Conservation (phyloP, 2,329 filamentous ascomycete genomes). For the Pestalotiopsis sp. region DNA sequence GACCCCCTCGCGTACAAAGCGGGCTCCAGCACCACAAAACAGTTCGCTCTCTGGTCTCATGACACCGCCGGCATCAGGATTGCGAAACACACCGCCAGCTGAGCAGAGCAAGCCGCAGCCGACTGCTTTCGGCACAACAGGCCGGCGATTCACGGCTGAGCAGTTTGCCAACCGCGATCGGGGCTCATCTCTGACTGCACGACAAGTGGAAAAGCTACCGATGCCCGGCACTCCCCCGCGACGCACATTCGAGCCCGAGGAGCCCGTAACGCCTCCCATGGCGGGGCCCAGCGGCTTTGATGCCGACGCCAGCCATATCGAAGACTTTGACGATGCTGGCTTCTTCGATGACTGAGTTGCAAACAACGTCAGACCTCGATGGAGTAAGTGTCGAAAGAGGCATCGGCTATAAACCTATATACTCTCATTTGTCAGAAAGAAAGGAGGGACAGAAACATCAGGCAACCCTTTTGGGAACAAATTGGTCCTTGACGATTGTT, state of each 20-base stretch:
- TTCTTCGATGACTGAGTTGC: conserved; percentile 54
- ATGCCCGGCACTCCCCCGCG: conserved; percentile 45
- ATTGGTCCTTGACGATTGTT: too few species aligned
- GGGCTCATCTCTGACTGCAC: conserved; percentile 33
- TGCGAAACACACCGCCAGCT: conserved; percentile 62
- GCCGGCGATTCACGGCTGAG: conserved; percentile 58
- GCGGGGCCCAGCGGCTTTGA: conserved; percentile 62
- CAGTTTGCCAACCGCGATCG: conserved; percentile 44
- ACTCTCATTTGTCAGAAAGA: conserved; percentile 7
- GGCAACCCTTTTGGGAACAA: background rate
- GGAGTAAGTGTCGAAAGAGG: background rate
- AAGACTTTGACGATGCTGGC: conserved; percentile 61
- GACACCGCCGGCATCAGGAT: conserved; percentile 81
- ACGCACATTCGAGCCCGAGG: conserved; percentile 32
- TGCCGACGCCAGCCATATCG: conserved; percentile 57
- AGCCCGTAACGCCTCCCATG: conserved; percentile 63
- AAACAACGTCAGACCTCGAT: background rate
- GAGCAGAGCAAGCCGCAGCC: conserved; percentile 50
- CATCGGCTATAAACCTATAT: background rate
- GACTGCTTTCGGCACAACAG: conserved; percentile 63
- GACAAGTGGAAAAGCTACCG: conserved; percentile 43
- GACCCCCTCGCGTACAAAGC: conserved; percentile 58
- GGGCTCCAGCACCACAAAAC: conserved; percentile 53
- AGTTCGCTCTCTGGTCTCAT: conserved; percentile 77
- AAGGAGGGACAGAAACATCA: background rate